phyloP scores from a whole-genome alignment of 2,329 filamentous ascomycete species.

The Ophiostoma fasciatum region DNA sequence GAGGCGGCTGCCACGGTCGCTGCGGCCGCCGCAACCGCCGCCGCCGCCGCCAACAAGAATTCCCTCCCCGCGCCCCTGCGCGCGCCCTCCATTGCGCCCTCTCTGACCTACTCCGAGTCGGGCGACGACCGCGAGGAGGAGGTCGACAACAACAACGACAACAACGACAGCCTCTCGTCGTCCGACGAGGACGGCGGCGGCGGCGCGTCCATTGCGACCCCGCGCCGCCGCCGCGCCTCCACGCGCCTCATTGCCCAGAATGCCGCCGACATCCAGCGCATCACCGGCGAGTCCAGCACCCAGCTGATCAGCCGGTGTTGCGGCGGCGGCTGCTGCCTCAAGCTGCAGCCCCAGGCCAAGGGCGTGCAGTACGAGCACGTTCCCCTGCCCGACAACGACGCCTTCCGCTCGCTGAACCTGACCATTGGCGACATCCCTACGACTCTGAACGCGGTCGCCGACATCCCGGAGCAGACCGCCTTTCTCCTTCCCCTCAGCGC shows the following conservation, averaged over 20 bases:
- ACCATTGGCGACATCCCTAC: slow-evolving; percentile 63
- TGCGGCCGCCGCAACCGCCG: slow-evolving; percentile 19
- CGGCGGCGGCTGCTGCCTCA: slow-evolving; percentile 49
- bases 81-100: slow-evolving; percentile 40
- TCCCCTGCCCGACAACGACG: slow-evolving; percentile 61
- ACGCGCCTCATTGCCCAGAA: slow-evolving; percentile 53
- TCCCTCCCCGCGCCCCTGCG: slow-evolving; percentile 30
- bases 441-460: slow-evolving; percentile 52
- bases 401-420: slow-evolving; percentile 65
- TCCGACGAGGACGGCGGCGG: slow-evolving; percentile 11
- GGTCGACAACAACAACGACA: slow-evolving; percentile 28
- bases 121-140: slow-evolving; percentile 39
- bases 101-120: slow-evolving; percentile 48
- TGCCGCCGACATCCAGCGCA: slow-evolving; percentile 45
- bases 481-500: slow-evolving; percentile 47
- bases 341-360: slow-evolving; percentile 26
- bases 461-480: slow-evolving; percentile 61
- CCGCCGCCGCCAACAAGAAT: slow-evolving; percentile 20
- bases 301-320: slow-evolving; percentile 49
- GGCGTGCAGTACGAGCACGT: slow-evolving; percentile 38
- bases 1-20: slow-evolving; percentile 10
- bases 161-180: slow-evolving; percentile 25
- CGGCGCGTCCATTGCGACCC: slow-evolving; percentile 4
- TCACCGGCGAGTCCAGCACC: slow-evolving; percentile 48
- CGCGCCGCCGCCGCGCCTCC: slow-evolving; percentile 47